Evolutionary conservation across 495 filamentous ascomycete genomes (phyloP), one percentile per base, ranked within the genome.

Genomic region (Cairneyella variabilis): DNA sequence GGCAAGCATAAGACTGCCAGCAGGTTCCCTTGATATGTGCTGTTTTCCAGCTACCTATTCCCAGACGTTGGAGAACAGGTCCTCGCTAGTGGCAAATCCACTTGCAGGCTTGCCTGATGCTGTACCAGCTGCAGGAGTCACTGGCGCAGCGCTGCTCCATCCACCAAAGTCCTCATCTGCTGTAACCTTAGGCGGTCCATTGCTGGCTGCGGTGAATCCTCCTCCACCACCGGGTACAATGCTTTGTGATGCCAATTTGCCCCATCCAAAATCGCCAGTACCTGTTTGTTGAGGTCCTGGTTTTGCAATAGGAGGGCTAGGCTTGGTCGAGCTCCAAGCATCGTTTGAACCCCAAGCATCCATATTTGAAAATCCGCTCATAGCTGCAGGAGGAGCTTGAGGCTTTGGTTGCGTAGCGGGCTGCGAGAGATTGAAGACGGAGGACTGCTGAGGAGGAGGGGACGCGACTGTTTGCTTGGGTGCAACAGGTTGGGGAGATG

Each of bases 41-140:
- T n/a, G n/a, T n/a, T n/a, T n/a, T n/a, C n/a, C n/a, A n/a, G n/a
- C 17, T n/a, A 27, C 16, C 51, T 48, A 65, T 40, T 62, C 53
- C 91, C 91, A 96, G 54, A 96, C 91, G 71, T 96, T 96, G 36
- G 87, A 91, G 67, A 95, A 96, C 62, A 96, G 68, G 73, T 96
- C 91, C 59, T 96, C 91, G 48, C 73, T 73, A 11, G 76, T 81
- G 3, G 80, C 83, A 69, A 89, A 85, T 50, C 85, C 72, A 27
- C 52, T 56, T 49, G 65, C 56, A 53, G 76, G 71, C 65, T 81
- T 80, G 47, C 63, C 52, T 42, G 71, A 51, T 20, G 64, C 68
- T n/a, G 76, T 73, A 46, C 76, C 74, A 22, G 69, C 66, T 50
- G 53, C 59, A 22, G 70, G 65, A 25, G 68, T 58, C 25, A 70